Conservation (phyloP, 768 basidiomycete species). For the Crepidotus variabilis region DNA sequence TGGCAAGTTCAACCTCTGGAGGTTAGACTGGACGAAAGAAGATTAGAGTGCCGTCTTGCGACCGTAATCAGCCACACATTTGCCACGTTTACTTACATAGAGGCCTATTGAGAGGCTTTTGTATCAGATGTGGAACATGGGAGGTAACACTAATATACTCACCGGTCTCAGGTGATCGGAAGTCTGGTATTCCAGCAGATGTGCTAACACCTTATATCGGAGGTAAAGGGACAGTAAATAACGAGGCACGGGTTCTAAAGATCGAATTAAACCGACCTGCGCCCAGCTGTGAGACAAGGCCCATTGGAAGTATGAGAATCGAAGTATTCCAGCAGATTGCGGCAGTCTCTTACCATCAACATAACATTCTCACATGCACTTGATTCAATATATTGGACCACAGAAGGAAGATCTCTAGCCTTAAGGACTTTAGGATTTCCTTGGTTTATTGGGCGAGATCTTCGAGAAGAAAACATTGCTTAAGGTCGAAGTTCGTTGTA, state of each 20-base stretch:
- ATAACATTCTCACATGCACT: slow-evolving; percentile 63
- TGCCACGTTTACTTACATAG: slow-evolving; percentile 35
- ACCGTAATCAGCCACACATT: slow-evolving; percentile 1
- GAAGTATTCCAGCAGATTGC: neutral
- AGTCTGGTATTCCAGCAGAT: slow-evolving; percentile 85
- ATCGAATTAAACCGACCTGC: slow-evolving; percentile 44
- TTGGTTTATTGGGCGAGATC: neutral
- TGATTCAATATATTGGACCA: slow-evolving; percentile 70
- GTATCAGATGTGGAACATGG: neutral
- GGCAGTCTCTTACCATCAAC: slow-evolving; percentile 54
- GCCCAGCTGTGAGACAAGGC: slow-evolving; percentile 44
- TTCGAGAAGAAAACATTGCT: neutral
- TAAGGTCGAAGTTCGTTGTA: too few species aligned
- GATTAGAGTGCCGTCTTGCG: neutral
- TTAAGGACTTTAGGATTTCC: slow-evolving; percentile 23
- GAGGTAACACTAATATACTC: slow-evolving; percentile 15
- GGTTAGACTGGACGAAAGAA: slow-evolving; percentile 52
- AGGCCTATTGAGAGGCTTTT: slow-evolving; percentile 33
- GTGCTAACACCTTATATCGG: slow-evolving; percentile 62
- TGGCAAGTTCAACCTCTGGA: slow-evolving; percentile 75
- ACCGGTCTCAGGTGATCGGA: slow-evolving; percentile 84
- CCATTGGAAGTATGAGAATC: neutral
- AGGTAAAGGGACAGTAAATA: neutral
- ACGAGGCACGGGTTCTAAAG: neutral
- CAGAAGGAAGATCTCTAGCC: slow-evolving; percentile 24